A percentile compares a stretch with the other conserved stretches of the same genome.
These are phyloP conservation scores for Lyophyllum decastes DNA, from an alignment of 768 basidiomycete species.

Conservation along the genomic window DNA sequence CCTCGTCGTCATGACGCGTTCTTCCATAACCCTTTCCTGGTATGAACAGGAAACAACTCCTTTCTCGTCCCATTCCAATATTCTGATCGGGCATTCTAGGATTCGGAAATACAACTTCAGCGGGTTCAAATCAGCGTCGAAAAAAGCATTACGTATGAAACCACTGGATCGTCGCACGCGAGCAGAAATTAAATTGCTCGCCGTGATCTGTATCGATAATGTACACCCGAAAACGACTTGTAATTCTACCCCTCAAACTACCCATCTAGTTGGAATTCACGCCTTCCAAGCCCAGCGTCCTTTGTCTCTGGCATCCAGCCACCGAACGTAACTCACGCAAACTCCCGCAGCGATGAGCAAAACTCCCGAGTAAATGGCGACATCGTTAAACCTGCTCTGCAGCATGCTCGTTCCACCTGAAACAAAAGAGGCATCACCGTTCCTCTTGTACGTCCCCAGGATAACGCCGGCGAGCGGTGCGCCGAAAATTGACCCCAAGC, in stretches of 20 bases:
- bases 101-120: slow-evolving; percentile 7
- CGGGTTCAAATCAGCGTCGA: slow-evolving; percentile 22
- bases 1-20: not conserved
- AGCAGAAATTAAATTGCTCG: not conserved
- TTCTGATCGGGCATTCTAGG: not conserved
- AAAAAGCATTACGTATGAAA: slow-evolving; percentile 21
- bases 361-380: slow-evolving; percentile 37
- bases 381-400: slow-evolving; percentile 33
- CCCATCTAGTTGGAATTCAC: slow-evolving; percentile 13
- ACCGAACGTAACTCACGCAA: slow-evolving; percentile 42
- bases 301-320: slow-evolving; percentile 41
- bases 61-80: not conserved
- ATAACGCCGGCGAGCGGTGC: slow-evolving; percentile 44
- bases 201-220: not conserved
- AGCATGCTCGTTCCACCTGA: slow-evolving; percentile 10
- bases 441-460: slow-evolving; percentile 30
- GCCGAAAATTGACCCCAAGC: slow-evolving; percentile 39
- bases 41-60: not conserved
- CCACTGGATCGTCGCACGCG: not conserved
- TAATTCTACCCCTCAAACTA: not conserved
- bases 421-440: slow-evolving; percentile 10
- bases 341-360: slow-evolving; percentile 35
- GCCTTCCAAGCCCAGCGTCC: slow-evolving; percentile 43
- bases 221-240: not conserved
- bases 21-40: not conserved